Base-by-base conservation (phyloP, 192 early-diverging fungal species). In the Physocladia obscura region DNA sequence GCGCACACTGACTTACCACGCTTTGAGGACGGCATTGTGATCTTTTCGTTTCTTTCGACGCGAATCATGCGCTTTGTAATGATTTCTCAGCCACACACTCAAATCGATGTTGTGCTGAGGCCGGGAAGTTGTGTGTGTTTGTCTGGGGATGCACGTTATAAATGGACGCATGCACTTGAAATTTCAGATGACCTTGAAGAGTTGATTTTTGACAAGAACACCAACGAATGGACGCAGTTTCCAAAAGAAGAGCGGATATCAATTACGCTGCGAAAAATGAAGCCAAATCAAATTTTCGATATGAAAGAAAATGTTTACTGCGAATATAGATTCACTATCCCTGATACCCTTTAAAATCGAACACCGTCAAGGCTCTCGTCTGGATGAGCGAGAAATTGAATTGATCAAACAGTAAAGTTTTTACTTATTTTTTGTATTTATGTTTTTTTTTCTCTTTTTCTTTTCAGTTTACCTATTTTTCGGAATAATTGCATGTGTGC, bases 141-240 rank as follows among this genome's bases (percentile, higher is more conserved):
- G 67, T 47, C 71, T 5, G 79, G 81, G 3, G 81, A 81, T 19
- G 81, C 85, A 0, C 67, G 85, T 62, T 82, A 65, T 34, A 49
- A 49, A 24, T 87, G 81, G 81, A 80, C 82, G 19, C 85, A 87
- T 55, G 85, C 77, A 21, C 79, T 87, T 26, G 76, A 75, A 1
- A 67, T 49, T 8, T 27, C 34, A 15, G 3, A n/a, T 22, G 57
- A 49, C 22, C 8, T 32, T 13, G 73, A 71, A 24, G 22, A 29
- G 21, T 35, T 76, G 0, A n/a, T n/a, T n/a, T n/a, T n/a, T n/a
- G 69, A 71, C 3, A 73, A 74, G 0, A 26, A 1, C 15, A 35
- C 6, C 35, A 39, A 29, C 17, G 62, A 44, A 26, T n/a, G n/a
- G n/a, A n/a, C n/a, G n/a, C n/a, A n/a, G n/a, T n/a, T n/a, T n/a